Percentiles rank a stretch among this genome's conserved stretches.
Conservation (phyloP, 108 stramenopile genomes). For the Aurantiochytrium sp. region DNA sequence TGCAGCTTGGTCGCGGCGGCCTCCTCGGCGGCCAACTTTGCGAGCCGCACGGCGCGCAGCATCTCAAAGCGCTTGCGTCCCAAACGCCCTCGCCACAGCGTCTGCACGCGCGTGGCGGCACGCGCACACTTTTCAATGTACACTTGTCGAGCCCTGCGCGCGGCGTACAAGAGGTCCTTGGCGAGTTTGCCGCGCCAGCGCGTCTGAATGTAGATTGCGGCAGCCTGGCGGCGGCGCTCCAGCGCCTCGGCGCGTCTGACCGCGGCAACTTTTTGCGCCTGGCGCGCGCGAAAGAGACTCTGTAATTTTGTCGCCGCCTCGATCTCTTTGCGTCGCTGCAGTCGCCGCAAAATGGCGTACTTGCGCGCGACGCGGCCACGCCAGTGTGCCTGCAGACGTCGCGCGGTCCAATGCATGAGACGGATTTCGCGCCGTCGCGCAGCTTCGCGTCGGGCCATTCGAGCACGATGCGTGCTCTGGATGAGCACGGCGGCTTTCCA, state of each 20-base stretch:
- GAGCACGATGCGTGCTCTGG: not conserved
- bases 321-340: not conserved
- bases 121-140: constrained; percentile 9
- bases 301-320: not conserved
- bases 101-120: not conserved
- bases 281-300: not conserved
- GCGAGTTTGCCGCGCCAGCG: not conserved
- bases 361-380: not conserved
- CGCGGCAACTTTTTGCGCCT: no score
- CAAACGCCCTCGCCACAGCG: not conserved
- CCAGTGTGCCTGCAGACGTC: not conserved
- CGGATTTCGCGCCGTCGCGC: not conserved
- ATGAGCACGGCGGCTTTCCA: not conserved
- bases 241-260: no score
- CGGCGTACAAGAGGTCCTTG: not conserved
- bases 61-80: not conserved
- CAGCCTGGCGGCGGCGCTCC: not conserved
- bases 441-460: not conserved
- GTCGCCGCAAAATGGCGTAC: not conserved
- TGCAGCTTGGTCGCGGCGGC: constrained; percentile 19
- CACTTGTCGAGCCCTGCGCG: not conserved
- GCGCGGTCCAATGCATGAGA: not conserved
- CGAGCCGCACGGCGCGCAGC: not conserved
- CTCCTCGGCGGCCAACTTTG: not conserved
- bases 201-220: not conserved